A percentile compares a stretch with the other conserved stretches of the same genome.
These are phyloP conservation scores for Chytriomyces confervae DNA, from an alignment of 192 early-diverging fungal species.

Conservation along the genomic window DNA sequence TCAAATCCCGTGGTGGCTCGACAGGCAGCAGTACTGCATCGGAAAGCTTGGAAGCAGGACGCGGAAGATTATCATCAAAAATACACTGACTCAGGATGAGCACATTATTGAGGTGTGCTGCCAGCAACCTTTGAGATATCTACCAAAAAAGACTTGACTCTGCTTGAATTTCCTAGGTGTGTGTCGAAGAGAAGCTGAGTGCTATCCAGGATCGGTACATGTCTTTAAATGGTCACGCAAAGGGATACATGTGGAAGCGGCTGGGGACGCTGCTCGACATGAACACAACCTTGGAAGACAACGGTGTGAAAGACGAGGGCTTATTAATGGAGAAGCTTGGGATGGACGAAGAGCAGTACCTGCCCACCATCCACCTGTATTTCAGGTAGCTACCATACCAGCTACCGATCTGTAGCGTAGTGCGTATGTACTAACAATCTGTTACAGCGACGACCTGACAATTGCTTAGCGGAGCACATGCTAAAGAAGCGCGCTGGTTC, in stretches of 20 bases:
- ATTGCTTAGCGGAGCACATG: neutral
- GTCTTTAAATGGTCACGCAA: constrained; percentile 58
- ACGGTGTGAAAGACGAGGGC: constrained; percentile 59
- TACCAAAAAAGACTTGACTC: neutral
- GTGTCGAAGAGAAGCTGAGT: constrained; percentile 55
- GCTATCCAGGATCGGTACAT: constrained; percentile 65
- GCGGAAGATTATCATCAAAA: constrained; percentile 58
- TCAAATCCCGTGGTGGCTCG: constrained; percentile 60
- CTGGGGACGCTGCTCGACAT: constrained; percentile 61
- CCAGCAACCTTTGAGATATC: neutral
- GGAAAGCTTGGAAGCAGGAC: constrained; percentile 56
- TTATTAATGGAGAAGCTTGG: constrained; percentile 52
- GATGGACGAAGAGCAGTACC: constrained; percentile 58
- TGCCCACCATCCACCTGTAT: constrained; percentile 63
- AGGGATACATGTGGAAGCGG: constrained; percentile 71
- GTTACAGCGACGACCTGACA: constrained; percentile 13
- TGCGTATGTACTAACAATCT: neutral
- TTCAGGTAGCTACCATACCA: constrained; percentile 45
- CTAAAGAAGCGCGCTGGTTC: no score
- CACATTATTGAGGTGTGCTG: constrained; percentile 56
- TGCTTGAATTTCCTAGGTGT: constrained; percentile 44
- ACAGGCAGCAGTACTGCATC: constrained; percentile 54
- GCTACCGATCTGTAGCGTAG: neutral
- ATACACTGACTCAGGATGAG: constrained; percentile 63
- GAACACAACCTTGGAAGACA: constrained; percentile 59